Evolutionary conservation across 1,284 basidiomycete genomes (phyloP), one percentile per base, ranked within the genome.

Genomic region (Testicularia cyperi): DNA sequence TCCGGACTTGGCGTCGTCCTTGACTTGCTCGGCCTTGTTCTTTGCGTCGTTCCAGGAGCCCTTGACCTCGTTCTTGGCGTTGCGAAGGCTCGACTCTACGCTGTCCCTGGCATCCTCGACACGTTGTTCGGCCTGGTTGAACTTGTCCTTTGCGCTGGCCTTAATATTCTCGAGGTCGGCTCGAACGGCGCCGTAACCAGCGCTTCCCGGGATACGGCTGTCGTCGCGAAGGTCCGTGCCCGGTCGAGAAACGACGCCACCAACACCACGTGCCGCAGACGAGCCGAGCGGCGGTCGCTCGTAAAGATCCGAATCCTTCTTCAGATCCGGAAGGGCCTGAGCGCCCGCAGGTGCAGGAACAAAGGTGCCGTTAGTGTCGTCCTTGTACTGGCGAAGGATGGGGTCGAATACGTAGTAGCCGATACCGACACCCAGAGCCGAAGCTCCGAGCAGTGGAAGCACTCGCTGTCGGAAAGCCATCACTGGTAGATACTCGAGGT

Each of bases 401-500:
- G 60, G 60, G n/a, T 64, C 60, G 30, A 58, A 64, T 45, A 64
- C 60, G 34, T 54, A 64, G 54, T 54, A 53, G 24, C 60, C 60
- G 14, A 64, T 58, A 37, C 60, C 60, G 24, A 58, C 60, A 44
- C 60, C 60, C 2, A 58, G 44, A 40, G 43, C 49, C 14, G 60
- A 53, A 16, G 45, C 54, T 32, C 54, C 60, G 25, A 64, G 48
- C 5, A 64, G 36, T 2, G 60, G 60, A 23, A 64, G 23, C 7
- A 64, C 37, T 31, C 60, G 44, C 36, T 53, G 49, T 43, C 54
- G 54, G 40, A 57, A 58, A 34, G 60, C 54, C 60, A 64, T 64
- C n/a, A n/a, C 13, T 41, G 42, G 20, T 8, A 24, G 6, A 26
- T 6, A n/a, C 23, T 10, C 14, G 12, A 20, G 21, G 14, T n/a